These are phyloP conservation scores for Talaromyces amestolkiae DNA, from an alignment of 2,329 filamentous ascomycete species.

Conservation along the genomic window DNA sequence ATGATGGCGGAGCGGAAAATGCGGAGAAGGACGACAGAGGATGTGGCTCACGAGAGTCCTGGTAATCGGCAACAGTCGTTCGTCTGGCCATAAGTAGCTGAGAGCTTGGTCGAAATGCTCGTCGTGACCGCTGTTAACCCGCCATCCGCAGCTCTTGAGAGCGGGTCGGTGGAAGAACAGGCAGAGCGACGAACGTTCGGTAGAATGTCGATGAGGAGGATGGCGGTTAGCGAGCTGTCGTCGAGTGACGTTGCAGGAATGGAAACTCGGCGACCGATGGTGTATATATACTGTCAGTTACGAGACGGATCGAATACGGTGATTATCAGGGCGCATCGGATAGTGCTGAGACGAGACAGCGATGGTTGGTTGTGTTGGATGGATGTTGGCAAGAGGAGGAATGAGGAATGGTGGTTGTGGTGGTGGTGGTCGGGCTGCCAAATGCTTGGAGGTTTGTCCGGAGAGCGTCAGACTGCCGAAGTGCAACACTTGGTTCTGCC, in stretches of 20 bases:
- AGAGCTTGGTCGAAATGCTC: constrained; percentile 31
- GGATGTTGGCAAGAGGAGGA: constrained; percentile 5
- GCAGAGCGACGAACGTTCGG: constrained; percentile 19
- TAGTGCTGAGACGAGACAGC: constrained; percentile 19
- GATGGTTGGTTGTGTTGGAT: constrained; percentile 6
- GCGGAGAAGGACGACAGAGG: constrained; percentile 32
- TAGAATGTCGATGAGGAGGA: background rate
- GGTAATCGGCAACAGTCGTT: constrained; percentile 44
- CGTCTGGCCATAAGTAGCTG: constrained; percentile 49
- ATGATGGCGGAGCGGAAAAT: constrained; percentile 29
- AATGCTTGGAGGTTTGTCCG: constrained; percentile 26
- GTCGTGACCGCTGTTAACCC: constrained; percentile 39
- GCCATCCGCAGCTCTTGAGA: constrained; percentile 41
- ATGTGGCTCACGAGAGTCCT: constrained; percentile 44
- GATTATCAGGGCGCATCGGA: constrained; percentile 14
- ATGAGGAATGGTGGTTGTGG: constrained; percentile 21
- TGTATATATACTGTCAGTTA: constrained; percentile 4
- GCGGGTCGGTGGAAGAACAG: constrained; percentile 26
- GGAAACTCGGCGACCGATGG: constrained; percentile 16
- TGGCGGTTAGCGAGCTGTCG: constrained; percentile 12
- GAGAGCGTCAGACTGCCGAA: constrained; percentile 35
- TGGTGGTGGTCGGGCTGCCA: constrained; percentile 20
- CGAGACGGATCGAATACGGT: constrained; percentile 13
- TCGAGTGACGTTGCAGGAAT: constrained; percentile 14
- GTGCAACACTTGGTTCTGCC: constrained; percentile 27